A percentile compares a stretch with the other conserved stretches of the same genome.
phyloP scores from a whole-genome alignment of 345 rosid genomes.

The Citrus reticulata region DNA sequence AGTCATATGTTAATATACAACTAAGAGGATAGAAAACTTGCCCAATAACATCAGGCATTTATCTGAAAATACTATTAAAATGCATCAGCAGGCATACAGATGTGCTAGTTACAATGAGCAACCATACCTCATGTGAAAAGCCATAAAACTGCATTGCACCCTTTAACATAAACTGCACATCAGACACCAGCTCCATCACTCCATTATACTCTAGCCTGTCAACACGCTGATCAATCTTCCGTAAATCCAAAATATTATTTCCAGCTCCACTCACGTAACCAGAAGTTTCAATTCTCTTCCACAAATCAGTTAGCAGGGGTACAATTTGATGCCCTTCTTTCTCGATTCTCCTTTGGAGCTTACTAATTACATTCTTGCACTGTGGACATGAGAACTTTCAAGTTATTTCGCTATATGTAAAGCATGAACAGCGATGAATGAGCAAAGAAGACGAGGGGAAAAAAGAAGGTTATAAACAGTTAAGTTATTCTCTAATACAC shows the following conservation, averaged over 20 bases:
- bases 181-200: slow-evolving; percentile 84
- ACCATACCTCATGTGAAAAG: slow-evolving; percentile 88
- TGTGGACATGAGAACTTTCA: slow-evolving; percentile 32
- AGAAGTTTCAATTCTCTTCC: slow-evolving; percentile 80
- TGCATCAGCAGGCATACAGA: neutral
- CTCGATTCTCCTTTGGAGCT: slow-evolving; percentile 83
- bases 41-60: neutral
- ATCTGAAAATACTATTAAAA: neutral
- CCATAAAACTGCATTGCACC: slow-evolving; percentile 84
- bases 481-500: neutral
- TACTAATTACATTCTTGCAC: slow-evolving; percentile 90
- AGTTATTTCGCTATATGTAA: slow-evolving; percentile 14
- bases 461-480: neutral
- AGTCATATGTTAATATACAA: slow-evolving; percentile 14
- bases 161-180: slow-evolving; percentile 83
- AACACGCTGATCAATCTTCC: slow-evolving; percentile 81
- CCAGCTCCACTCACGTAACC: slow-evolving; percentile 61
- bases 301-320: slow-evolving; percentile 80
- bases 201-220: slow-evolving; percentile 78
- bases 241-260: slow-evolving; percentile 69
- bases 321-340: slow-evolving; percentile 97
- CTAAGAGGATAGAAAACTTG: neutral
- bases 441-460: neutral
- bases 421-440: neutral
- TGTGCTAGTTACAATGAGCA: neutral